Evolutionary conservation across 495 filamentous ascomycete species (phyloP), one percentile per base, ranked within the genome.

Genomic region (Penicillium crystallinum): DNA sequence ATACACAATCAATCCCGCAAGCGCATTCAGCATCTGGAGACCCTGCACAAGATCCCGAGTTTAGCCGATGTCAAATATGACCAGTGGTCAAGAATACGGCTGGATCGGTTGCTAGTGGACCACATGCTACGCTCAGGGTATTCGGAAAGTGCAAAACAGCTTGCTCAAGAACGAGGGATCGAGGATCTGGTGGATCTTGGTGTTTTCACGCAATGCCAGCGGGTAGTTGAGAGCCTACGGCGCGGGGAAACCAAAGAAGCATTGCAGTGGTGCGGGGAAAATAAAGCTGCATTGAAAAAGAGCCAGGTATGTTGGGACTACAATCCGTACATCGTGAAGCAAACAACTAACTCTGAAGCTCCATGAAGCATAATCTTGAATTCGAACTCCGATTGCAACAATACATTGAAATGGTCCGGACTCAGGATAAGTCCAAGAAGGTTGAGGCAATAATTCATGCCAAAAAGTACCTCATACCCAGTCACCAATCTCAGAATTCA

Each of bases 381-480:
- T 93, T 95, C 64, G 87, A 95, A 76, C 79, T 98, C 9, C 83
- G 95, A n/a, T 76, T 95, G 57, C 93, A 98, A 69, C 90, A 97
- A 64, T 97, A 88, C 66, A 91, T 97, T 56, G 93, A 97, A 64
- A 77, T 97, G 50, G 80, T 95, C 45, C 78, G 93, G 36, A 82
- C 73, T 31, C 77, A 78, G 37, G 70, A 83, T 15, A 74, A 66
- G 27, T 40, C 61, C 4, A 88, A 86, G 57, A 76, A 85, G 22
- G 60, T 83, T 46, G 90, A 96, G 52, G 88, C 91, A n/a, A 85
- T 87, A 51, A 63, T 70, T 18, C 86, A 97, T 67, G 91, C 90
- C 6, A 85, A 79, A 60, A 96, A 88, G 64, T 88, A 84, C 68
- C 78, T 98, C 14, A 70, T 80, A 17, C 80, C 81, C 7, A 86